Base-by-base conservation (phyloP, 208 protist species). In the Trypanosoma scelopori region DNA sequence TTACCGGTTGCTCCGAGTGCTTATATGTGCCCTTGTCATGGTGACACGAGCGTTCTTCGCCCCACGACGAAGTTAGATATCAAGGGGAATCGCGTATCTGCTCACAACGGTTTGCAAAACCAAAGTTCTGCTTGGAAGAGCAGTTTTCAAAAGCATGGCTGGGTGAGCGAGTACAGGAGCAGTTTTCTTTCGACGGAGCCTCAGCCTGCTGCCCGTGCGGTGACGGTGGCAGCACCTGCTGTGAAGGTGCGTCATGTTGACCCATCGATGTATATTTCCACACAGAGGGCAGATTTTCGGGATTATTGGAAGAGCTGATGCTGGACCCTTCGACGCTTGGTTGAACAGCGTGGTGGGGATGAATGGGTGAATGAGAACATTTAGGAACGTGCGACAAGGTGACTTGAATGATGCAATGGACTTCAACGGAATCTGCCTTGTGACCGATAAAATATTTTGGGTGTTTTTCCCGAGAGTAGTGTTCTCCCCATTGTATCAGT, bases 201-300 rank as follows among this genome's bases (percentile, higher is more conserved):
- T 5, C 57, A 65, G 20, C 22, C 15, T 58, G 28, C 55, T 16
- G 18, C 50, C 7, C 55, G 42, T 46, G 9, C 72, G 43, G 46
- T 41, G 6, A 45, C 46, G 18, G 55, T 51, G 12, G 16, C 55
- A 50, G n/a, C n/a, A n/a, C n/a, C n/a, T n/a, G 37, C 69, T 23
- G 63, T 55, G 0, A 50, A 47, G 9, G 64, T 76, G 51, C 73
- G 74, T 11, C 84, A 85, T 69, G 68, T 79, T 13, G 79, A 87
- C 50, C 71, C 85, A 5, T 82, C 76, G 45, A 84, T 85, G 74
- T 92, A 87, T 69, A 69, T 79, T 32, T 88, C 72, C 23, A 76
- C 76, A 20, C 80, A 51, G 35, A 51, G 58, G 30, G 81, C 74
- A 3, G 52, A 69, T 25, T 92, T 85, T 66, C 47, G 16, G 18